Conservation (phyloP, 106 monocot species). For the Iris macrosiphon region DNA sequence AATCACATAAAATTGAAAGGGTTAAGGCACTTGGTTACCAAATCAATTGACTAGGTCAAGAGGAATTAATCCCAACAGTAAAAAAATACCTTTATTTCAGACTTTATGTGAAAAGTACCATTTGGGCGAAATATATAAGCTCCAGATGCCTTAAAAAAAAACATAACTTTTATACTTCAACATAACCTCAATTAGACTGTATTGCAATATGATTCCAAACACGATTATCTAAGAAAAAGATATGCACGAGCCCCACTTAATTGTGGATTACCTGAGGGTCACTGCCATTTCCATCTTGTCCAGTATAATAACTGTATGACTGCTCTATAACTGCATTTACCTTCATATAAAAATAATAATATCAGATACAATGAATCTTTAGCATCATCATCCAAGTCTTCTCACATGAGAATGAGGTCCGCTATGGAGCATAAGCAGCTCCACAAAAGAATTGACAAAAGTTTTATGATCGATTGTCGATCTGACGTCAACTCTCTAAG, state of each 20-base stretch:
- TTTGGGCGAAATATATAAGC: slow-evolving; percentile 98
- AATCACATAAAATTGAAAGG: too few relatives aligned
- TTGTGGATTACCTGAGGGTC: slow-evolving; percentile 69
- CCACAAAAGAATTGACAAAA: too few relatives aligned
- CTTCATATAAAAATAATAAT: slow-evolving; percentile 45
- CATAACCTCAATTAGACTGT: neutral
- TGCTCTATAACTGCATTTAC: slow-evolving; percentile 53
- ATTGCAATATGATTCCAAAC: neutral
- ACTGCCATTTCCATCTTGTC: slow-evolving; percentile 44
- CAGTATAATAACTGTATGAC: slow-evolving; percentile 75
- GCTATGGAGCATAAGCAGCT: too few relatives aligned
- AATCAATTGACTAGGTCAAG: neutral
- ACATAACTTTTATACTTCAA: slow-evolving; percentile 5
- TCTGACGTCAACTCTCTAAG: too few relatives aligned
- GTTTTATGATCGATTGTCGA: too few relatives aligned
- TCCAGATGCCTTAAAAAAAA: slow-evolving; percentile 77
- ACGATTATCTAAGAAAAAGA: neutral
- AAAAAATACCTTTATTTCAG: slow-evolving; percentile 43
- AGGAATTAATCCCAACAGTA: neutral
- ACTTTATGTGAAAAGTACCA: slow-evolving; percentile 49
- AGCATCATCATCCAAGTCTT: too few relatives aligned
- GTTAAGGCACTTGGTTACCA: neutral
- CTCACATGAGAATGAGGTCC: too few relatives aligned
- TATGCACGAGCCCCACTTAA: neutral
- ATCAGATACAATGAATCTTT: too few relatives aligned